Percentiles rank a stretch among this genome's conserved stretches.
Conservation (phyloP, 2,329 filamentous ascomycete species). For the Neofusicoccum kwambonambiense region DNA sequence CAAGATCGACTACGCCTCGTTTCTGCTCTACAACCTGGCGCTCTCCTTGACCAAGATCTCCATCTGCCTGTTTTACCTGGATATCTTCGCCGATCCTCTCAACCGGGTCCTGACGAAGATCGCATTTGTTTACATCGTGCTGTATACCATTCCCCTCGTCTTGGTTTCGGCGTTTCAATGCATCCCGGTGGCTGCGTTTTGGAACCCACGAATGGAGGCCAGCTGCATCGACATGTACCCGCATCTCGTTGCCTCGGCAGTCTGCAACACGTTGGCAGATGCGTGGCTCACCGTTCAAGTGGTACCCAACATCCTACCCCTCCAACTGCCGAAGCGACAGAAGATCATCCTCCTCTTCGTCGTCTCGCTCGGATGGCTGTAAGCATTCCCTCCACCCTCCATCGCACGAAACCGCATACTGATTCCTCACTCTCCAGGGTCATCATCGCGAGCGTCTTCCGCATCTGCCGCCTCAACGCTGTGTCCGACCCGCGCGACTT, state of each 20-base stretch:
- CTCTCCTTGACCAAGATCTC: slow-evolving; percentile 29
- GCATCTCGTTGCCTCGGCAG: slow-evolving; percentile 20
- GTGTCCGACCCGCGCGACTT: neutral
- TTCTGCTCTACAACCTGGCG: slow-evolving; percentile 31
- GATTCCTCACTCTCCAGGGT: slow-evolving; percentile 23
- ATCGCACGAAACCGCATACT: too few species aligned
- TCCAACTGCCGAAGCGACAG: slow-evolving; percentile 33
- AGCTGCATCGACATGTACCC: slow-evolving; percentile 35
- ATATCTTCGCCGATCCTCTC: slow-evolving; percentile 30
- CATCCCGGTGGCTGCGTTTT: slow-evolving; percentile 31
- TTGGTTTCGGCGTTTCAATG: slow-evolving; percentile 31
- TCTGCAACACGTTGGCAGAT: slow-evolving; percentile 27
- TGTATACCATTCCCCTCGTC: slow-evolving; percentile 23
- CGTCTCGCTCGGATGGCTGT: slow-evolving; percentile 30
- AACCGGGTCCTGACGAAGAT: slow-evolving; percentile 26
- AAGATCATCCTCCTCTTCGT: slow-evolving; percentile 35
- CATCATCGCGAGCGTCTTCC: slow-evolving; percentile 44
- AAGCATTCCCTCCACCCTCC: too few species aligned
- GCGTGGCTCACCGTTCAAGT: slow-evolving; percentile 31
- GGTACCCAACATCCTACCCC: slow-evolving; percentile 28
- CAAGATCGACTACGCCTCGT: slow-evolving; percentile 25
- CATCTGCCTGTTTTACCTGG: slow-evolving; percentile 32
- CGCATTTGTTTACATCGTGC: slow-evolving; percentile 26
- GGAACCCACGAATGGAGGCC: slow-evolving; percentile 30
- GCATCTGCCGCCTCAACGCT: slow-evolving; percentile 34